Evolutionary conservation across 805 yeast species (phyloP), one percentile per base, ranked within the genome.

Genomic region (Middelhovenomyces tepae): DNA sequence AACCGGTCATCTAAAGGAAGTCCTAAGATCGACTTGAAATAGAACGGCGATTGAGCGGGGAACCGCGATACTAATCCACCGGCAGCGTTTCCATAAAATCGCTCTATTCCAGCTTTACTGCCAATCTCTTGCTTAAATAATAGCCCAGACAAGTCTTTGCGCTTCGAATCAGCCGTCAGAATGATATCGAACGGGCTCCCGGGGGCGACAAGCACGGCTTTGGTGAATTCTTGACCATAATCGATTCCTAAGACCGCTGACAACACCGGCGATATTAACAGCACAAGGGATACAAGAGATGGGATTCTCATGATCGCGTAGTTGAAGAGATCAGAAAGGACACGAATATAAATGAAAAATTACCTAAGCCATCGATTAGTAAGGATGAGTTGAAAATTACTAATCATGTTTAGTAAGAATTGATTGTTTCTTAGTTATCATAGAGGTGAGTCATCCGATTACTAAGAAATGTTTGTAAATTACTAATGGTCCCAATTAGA

Each of bases 141-240:
- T 8, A 91, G 46, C 1, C 93, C 95, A 3, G 87, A 70, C 4
- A 77, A 64, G 48, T 89, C 97, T 54, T 91, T 91, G 37, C 98
- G 69, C 57, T 86, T 84, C 2, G 95, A 79, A 48, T 91, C 97
- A 16, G 84, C 78, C 3, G 96, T 84, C 40, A 91, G 62, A 9
- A 91, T 78, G 25, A 91, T 70, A 50, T 91, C 97, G 51, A 87
- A 77, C 10, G 86, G 80, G 14, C 85, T 75, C 8, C 86, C 84
- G 0, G 96, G 96, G 0, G 95, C 95, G 25, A 91, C 81, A 28
- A 91, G 64, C 31, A 78, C 83, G 2, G 94, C 85, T 54, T 91
- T 91, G 16, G 86, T 73, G 62, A 66, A 81, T 49, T 86, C 89
- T 36, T 82, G 79, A 34, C 98, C 98, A 50, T 69, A 77, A 54